Percentiles rank a stretch among this genome's conserved stretches.
Evolutionary conservation across 2,329 filamentous ascomycete species (phyloP).

Genomic region (Trematosphaeria pertusa): DNA sequence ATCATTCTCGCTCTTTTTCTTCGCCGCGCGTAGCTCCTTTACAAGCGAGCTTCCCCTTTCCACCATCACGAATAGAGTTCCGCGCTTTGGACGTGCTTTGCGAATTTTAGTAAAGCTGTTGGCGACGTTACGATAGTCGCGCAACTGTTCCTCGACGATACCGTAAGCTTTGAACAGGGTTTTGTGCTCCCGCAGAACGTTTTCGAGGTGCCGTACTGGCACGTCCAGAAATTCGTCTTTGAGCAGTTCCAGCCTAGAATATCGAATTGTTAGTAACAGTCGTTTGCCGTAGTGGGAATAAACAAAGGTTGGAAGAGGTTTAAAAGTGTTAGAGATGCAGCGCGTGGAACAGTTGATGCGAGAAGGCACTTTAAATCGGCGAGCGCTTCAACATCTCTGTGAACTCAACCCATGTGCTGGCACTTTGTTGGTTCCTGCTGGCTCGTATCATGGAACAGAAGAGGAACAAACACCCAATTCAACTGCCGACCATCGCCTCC

Average conservation of each 20-base stretch:
- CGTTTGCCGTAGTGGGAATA: too few species aligned
- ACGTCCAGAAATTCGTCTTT: slow-evolving; percentile 52
- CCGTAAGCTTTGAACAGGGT: slow-evolving; percentile 50
- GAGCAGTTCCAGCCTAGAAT: slow-evolving; percentile 39
- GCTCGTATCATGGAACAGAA: neutral
- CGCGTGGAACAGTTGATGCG: too few species aligned
- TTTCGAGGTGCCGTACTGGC: slow-evolving; percentile 44
- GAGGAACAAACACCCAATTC: neutral
- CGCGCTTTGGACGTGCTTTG: slow-evolving; percentile 29
- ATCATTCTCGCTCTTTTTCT: slow-evolving; percentile 31
- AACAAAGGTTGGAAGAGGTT: too few species aligned
- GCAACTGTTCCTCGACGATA: slow-evolving; percentile 38
- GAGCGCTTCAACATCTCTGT: too few species aligned
- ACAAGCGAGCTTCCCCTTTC: slow-evolving; percentile 32
- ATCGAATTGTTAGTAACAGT: too few species aligned
- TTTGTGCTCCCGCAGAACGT: slow-evolving; percentile 35
- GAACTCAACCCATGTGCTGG: neutral
- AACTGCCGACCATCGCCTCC: too few species aligned
- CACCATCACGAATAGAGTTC: slow-evolving; percentile 25
- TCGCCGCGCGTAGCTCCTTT: slow-evolving; percentile 42
- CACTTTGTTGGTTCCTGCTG: neutral
- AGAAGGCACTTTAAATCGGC: too few species aligned
- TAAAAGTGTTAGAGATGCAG: too few species aligned
- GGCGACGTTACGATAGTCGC: slow-evolving; percentile 23
- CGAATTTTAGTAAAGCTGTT: slow-evolving; percentile 26